phyloP scores from a whole-genome alignment of 2,329 filamentous ascomycete species.

The Beauveria sp. region DNA sequence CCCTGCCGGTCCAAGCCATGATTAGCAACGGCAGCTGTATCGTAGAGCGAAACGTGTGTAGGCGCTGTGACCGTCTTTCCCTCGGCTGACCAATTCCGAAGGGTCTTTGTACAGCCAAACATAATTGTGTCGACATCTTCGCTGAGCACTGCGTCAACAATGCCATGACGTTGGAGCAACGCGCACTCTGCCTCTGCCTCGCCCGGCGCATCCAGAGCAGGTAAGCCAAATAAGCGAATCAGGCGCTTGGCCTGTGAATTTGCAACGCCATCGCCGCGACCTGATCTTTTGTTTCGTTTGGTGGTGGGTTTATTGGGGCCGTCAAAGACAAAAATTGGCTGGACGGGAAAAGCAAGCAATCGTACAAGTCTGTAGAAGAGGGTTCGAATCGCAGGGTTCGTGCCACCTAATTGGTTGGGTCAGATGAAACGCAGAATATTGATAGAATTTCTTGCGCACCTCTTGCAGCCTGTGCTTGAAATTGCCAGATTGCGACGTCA shows the following conservation, averaged over 20 bases:
- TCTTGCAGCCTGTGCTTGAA: constrained; percentile 78
- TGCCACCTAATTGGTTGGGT: constrained; percentile 50
- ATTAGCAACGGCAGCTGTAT: constrained; percentile 47
- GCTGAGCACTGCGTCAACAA: constrained; percentile 89
- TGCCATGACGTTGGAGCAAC: constrained; percentile 67
- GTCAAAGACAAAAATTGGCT: constrained; percentile 86
- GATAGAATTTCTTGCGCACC: constrained; percentile 32
- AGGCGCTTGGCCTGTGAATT: constrained; percentile 75
- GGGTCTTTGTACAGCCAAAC: constrained; percentile 77
- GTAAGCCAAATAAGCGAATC: constrained; percentile 77
- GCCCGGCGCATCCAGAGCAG: constrained; percentile 77
- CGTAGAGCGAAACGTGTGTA: constrained; percentile 81
- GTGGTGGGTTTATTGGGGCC: constrained; percentile 76
- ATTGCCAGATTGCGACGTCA: constrained; percentile 96
- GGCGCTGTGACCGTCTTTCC: constrained; percentile 56
- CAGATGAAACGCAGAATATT: not conserved
- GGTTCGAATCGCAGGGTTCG: constrained; percentile 82
- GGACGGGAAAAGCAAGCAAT: constrained; percentile 67
- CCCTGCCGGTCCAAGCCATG: constrained; percentile 71
- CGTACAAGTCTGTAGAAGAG: constrained; percentile 86
- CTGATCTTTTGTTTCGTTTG: constrained; percentile 76
- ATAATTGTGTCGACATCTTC: constrained; percentile 97
- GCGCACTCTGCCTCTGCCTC: constrained; percentile 97
- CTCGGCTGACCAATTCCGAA: constrained; percentile 79
- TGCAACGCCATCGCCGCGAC: constrained; percentile 57